phyloP scores from a whole-genome alignment of 768 basidiomycete species.

The Agrocybe pediades region DNA sequence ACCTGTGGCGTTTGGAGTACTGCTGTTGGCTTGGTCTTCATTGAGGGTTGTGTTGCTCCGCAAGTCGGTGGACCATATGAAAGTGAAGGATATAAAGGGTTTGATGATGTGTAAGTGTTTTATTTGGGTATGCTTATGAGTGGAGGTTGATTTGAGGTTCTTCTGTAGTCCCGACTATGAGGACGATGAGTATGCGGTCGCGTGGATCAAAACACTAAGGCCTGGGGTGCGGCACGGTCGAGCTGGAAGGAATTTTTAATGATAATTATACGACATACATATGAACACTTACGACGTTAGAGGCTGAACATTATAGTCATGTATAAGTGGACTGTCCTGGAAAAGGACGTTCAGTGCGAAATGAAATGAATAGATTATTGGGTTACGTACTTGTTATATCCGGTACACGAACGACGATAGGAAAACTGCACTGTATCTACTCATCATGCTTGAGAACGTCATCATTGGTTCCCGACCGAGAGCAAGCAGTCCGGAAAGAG shows the following conservation, averaged over 20 bases:
- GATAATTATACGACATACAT: neutral
- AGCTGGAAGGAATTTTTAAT: neutral
- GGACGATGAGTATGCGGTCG: conserved; percentile 63
- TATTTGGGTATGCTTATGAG: neutral
- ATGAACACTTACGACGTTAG: neutral
- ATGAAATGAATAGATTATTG: neutral
- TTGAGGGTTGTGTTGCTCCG: conserved; percentile 59
- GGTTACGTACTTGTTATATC: conserved; percentile 10
- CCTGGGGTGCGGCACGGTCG: neutral
- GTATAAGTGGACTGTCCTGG: too few species aligned
- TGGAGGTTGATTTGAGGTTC: conserved; percentile 13
- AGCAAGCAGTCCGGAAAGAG: conserved; percentile 55
- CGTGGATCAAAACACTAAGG: conserved; percentile 25
- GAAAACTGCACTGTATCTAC: conserved; percentile 56
- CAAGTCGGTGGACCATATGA: conserved; percentile 53
- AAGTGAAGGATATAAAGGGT: conserved; percentile 66
- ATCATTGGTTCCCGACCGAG: conserved; percentile 61
- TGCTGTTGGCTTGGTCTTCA: conserved; percentile 60
- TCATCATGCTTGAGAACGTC: conserved; percentile 50
- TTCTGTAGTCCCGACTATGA: conserved; percentile 59
- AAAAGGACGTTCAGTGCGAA: neutral
- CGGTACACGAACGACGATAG: conserved; percentile 48
- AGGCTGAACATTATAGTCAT: neutral
- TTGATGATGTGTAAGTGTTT: conserved; percentile 68
- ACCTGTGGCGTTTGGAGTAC: conserved; percentile 56